Conservation (phyloP, 768 basidiomycete genomes). For the Zangia roseola region DNA sequence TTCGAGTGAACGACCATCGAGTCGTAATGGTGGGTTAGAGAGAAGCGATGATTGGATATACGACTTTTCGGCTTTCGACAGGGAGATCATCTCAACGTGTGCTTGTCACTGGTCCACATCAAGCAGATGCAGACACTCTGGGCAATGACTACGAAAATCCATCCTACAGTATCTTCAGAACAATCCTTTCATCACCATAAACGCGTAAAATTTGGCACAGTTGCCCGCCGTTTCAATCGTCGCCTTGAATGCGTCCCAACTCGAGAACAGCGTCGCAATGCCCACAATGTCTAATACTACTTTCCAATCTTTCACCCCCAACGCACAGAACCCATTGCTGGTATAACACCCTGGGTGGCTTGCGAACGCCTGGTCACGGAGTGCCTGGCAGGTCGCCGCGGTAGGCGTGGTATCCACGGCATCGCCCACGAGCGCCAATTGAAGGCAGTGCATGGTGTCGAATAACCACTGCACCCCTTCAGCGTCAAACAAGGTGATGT, state of each 20-base stretch:
- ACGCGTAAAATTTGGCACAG: conserved; percentile 14
- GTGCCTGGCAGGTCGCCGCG: conserved; percentile 33
- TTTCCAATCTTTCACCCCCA: conserved; percentile 37
- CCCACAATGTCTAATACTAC: conserved; percentile 35
- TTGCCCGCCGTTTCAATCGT: conserved; percentile 3
- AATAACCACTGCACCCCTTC: conserved; percentile 44
- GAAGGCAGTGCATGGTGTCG: conserved; percentile 47
- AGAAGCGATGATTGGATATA: conserved; percentile 70
- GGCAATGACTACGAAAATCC: too few species aligned
- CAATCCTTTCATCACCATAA: conserved; percentile 8
- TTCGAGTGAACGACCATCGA: conserved; percentile 68
- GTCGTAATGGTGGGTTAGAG: conserved; percentile 59
- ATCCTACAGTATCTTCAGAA: conserved; percentile 6
- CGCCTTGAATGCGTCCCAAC: conserved; percentile 17
- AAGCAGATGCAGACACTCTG: too few species aligned
- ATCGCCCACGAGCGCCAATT: conserved; percentile 39
- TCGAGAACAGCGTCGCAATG: conserved; percentile 11
- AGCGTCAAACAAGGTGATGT: conserved; percentile 29
- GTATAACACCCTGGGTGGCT: conserved; percentile 44
- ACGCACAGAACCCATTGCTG: conserved; percentile 40
- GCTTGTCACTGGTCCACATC: too few species aligned
- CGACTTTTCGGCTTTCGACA: conserved; percentile 79
- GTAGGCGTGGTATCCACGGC: conserved; percentile 20
- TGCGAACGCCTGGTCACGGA: conserved; percentile 39
- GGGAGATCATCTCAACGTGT: conserved; percentile 17